A percentile compares a stretch with the other conserved stretches of the same genome.
These are phyloP conservation scores for Davidsoniella australis DNA, from an alignment of 2,329 filamentous ascomycete genomes.

Conservation along the genomic window DNA sequence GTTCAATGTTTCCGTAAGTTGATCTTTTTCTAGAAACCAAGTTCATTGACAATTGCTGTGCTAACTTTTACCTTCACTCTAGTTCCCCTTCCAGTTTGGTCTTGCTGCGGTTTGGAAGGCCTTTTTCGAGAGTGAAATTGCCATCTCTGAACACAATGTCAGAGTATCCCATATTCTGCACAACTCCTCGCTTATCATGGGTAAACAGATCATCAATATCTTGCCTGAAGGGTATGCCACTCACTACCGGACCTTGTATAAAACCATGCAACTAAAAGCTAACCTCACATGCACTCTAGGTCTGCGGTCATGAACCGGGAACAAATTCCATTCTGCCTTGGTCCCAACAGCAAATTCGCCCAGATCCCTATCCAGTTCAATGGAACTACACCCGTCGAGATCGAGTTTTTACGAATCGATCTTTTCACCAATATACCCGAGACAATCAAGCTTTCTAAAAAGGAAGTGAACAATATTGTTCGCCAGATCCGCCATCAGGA, in stretches of 20 bases:
- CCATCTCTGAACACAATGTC: constrained; percentile 84
- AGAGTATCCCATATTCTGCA: constrained; percentile 77
- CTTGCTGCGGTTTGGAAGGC: constrained; percentile 58
- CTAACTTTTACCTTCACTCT: not conserved
- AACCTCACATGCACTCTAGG: constrained; percentile 21
- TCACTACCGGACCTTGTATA: not conserved
- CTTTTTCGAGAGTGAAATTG: constrained; percentile 81
- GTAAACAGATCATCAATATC: constrained; percentile 95
- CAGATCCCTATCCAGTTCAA: constrained; percentile 81
- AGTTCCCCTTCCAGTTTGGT: constrained; percentile 61
- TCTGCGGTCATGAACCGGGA: constrained; percentile 80
- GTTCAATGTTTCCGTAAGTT: constrained; percentile 66
- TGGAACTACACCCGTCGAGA: constrained; percentile 71
- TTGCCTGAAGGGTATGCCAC: constrained; percentile 62
- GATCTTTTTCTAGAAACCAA: not conserved
- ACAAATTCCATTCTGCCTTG: constrained; percentile 64
- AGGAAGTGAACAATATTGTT: constrained; percentile 58
- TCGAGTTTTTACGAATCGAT: constrained; percentile 79
- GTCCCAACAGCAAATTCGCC: constrained; percentile 40
- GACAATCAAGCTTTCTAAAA: constrained; percentile 55
- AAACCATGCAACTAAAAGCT: not conserved
- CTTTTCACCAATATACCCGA: constrained; percentile 67
- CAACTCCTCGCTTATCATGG: constrained; percentile 84
- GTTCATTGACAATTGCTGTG: not conserved
- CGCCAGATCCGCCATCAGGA: constrained; percentile 50